Conservation (phyloP, 345 rosid species). For the Dovyalis caffra region DNA sequence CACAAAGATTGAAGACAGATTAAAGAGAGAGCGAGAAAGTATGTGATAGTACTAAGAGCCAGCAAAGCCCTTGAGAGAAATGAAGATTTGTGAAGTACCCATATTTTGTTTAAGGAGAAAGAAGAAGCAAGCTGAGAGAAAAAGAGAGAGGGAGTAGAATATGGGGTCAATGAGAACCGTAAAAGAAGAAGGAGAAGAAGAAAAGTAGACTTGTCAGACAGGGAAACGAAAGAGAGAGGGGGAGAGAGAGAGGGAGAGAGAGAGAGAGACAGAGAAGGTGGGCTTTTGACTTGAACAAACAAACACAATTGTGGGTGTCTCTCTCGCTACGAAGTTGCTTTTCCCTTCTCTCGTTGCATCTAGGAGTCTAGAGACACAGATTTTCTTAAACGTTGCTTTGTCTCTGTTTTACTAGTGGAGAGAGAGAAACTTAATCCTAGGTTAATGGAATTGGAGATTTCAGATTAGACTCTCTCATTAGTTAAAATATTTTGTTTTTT, state of each 20-base stretch:
- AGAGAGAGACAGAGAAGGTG: background rate
- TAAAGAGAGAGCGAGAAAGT: background rate
- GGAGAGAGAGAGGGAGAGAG: conserved; percentile 9
- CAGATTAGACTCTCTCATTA: no score
- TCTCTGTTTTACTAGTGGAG: no score
- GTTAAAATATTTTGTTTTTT: no score
- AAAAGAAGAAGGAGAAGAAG: background rate
- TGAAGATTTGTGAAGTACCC: background rate
- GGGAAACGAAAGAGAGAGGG: no score
- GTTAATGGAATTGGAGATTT: no score
- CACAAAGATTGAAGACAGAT: background rate
- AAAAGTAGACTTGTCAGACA: background rate
- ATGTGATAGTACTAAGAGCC: conserved; percentile 6
- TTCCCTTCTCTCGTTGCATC: background rate
- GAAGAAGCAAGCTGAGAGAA: background rate
- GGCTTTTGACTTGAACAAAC: conserved; percentile 41
- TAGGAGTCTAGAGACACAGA: no score
- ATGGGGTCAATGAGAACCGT: background rate
- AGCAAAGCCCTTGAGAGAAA: conserved; percentile 11
- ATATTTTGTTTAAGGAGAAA: conserved; percentile 14
- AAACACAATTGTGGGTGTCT: background rate
- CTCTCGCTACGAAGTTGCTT: background rate
- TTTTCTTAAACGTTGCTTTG: no score
- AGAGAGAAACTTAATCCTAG: no score
- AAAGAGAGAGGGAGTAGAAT: background rate